Percentiles rank a stretch among this genome's conserved stretches.
Evolutionary conservation across 1,139 yeast genomes (phyloP).

Genomic region (Geotrichum histeridarum): DNA sequence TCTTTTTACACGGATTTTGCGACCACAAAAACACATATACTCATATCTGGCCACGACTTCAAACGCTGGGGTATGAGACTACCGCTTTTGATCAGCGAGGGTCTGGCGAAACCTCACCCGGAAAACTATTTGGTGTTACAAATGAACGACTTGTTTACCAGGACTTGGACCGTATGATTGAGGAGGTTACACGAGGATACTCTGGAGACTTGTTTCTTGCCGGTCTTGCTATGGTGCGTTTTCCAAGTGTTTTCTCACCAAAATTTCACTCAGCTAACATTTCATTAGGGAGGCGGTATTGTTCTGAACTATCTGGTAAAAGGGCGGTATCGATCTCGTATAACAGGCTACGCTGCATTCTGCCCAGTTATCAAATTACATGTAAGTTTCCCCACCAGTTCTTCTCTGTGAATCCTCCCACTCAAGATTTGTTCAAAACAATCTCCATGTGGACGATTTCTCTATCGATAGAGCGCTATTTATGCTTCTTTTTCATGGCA

Average conservation of each 20-base stretch:
- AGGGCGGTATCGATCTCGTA: constrained; percentile 52
- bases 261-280: constrained; percentile 32
- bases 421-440: too few relatives aligned
- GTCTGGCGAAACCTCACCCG: constrained; percentile 59
- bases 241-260: neutral
- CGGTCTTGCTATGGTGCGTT: constrained; percentile 48
- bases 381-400: too few relatives aligned
- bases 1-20: constrained; percentile 69
- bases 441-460: too few relatives aligned
- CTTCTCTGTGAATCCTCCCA: too few relatives aligned
- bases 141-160: constrained; percentile 57
- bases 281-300: constrained; percentile 66
- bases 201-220: constrained; percentile 46
- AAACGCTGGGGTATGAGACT: constrained; percentile 61
- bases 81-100: constrained; percentile 86
- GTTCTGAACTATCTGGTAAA: constrained; percentile 65
- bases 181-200: constrained; percentile 15
- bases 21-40: constrained; percentile 53
- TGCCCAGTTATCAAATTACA: constrained; percentile 55
- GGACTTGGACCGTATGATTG: constrained; percentile 66
- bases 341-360: constrained; percentile 54
- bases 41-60: constrained; percentile 54
- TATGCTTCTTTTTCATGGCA: too few relatives aligned
- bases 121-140: constrained; percentile 58
- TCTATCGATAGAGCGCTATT: too few relatives aligned